Base-by-base conservation (phyloP, 768 basidiomycete species). In the Mycena pura region DNA sequence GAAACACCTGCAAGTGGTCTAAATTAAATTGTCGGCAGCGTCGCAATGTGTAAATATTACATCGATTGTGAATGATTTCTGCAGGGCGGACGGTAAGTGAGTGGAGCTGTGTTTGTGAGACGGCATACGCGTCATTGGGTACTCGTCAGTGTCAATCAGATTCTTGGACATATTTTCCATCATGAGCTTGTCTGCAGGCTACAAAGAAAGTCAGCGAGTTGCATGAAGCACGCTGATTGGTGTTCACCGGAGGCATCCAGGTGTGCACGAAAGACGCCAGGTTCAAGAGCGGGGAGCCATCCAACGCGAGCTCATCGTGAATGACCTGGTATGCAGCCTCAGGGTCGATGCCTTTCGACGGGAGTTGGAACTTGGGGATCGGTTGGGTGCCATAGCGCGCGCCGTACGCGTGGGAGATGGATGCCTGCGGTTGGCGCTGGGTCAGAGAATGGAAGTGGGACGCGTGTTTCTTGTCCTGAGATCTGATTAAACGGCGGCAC, bases 121-220 rank as follows among this genome's bases (percentile, higher is more conserved):
- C 32, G 76, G n/a, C 79, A 28, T 65, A 82, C 83, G 83, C n/a
- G 85, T 84, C 5, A 83, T 82, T 13, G 88, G 88, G 72, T 91
- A 90, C 70, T 90, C 89, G 70, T 89, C 89, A 21, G 29, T 59
- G 76, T 80, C 82, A 24, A 89, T 86, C 17, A 89, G 73, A 71
- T 90, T 91, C 67, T 89, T 89, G 64, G 77, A 78, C 57, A 88
- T 77, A 67, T 90, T 89, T 74, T 89, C 88, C 41, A 76, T 66
- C 71, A 87, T 82, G 29, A 89, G 76, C 59, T 82, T 80, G 62
- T 82, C 78, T 21, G 80, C 84, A 53, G 79, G 73, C 45, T 72
- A 62, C n/a, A 67, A 60, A 11, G 46, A 54, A 24, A 8, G 15
- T 38, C 41, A 24, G 44, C 15, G 28, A 41, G 11, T 2, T 21